Conservation (phyloP, 1,284 basidiomycete species). For the Ganoderma resinaceum region DNA sequence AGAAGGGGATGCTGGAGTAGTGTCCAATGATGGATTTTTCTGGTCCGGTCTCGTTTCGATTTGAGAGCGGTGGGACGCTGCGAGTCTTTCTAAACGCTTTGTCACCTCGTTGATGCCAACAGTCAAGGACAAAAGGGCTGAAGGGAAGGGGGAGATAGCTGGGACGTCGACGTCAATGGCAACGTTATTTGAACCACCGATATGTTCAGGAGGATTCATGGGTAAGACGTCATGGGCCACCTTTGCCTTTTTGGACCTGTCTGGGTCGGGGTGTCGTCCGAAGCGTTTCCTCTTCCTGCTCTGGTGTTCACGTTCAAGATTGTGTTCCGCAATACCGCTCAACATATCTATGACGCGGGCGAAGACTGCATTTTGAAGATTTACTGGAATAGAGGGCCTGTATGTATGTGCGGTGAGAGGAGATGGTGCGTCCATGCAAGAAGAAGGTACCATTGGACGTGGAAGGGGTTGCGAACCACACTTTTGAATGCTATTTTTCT, state of each 20-base stretch:
- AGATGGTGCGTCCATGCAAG: constrained; percentile 2
- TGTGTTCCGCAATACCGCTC: constrained; percentile 56
- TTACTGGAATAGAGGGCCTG: constrained; percentile 73
- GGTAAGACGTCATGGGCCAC: neutral
- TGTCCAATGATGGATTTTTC: neutral
- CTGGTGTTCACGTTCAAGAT: constrained; percentile 40
- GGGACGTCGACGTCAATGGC: neutral
- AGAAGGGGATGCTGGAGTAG: constrained; percentile 14
- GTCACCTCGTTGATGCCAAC: constrained; percentile 87
- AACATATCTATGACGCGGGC: constrained; percentile 56
- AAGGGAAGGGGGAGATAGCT: constrained; percentile 42
- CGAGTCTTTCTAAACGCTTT: constrained; percentile 71
- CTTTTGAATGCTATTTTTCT: constrained; percentile 69
- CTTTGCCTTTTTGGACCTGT: constrained; percentile 27
- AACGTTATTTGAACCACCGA: neutral
- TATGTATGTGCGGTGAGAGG: constrained; percentile 11
- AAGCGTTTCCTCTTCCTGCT: constrained; percentile 47
- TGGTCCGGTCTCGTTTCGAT: neutral
- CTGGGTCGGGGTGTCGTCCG: constrained; percentile 9
- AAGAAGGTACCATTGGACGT: constrained; percentile 64
- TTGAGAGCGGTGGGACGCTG: constrained; percentile 43
- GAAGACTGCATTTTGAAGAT: constrained; percentile 67
- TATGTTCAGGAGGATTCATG: neutral
- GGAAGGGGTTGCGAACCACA: constrained; percentile 75
- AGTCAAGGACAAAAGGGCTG: constrained; percentile 51